Percentiles rank a stretch among this genome's conserved stretches.
Conservation (phyloP, 345 rosid species). For the Odontarrhena argentea region DNA sequence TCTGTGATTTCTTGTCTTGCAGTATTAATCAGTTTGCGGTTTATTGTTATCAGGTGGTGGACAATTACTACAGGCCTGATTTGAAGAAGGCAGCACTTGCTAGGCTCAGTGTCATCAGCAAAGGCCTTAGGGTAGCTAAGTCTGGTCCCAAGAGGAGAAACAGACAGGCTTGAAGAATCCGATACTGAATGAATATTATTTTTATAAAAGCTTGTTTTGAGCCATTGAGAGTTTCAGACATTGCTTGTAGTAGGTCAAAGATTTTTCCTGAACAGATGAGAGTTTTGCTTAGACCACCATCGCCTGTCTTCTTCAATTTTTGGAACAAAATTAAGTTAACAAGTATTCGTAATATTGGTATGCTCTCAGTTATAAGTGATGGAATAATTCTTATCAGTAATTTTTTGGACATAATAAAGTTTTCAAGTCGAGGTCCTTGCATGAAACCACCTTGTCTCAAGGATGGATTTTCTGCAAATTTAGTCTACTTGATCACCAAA, state of each 20-base stretch:
- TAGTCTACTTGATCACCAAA: too few relatives aligned
- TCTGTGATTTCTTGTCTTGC: not conserved
- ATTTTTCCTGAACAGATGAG: slow-evolving; percentile 25
- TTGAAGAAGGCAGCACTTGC: slow-evolving; percentile 74
- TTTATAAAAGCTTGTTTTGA: slow-evolving; percentile 19
- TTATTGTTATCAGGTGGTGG: slow-evolving; percentile 51
- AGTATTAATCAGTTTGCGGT: not conserved
- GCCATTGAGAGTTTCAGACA: slow-evolving; percentile 14
- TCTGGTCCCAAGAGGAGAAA: slow-evolving; percentile 70
- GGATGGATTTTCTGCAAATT: too few relatives aligned
- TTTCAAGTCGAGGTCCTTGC: too few relatives aligned
- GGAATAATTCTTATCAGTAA: too few relatives aligned
- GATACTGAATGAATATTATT: slow-evolving; percentile 8
- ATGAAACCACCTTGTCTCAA: too few relatives aligned
- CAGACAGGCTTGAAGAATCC: slow-evolving; percentile 49
- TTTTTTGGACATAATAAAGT: not conserved
- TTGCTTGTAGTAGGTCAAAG: slow-evolving; percentile 37
- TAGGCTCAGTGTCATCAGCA: slow-evolving; percentile 61
- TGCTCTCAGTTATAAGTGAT: not conserved
- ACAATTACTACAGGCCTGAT: slow-evolving; percentile 72
- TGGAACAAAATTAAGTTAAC: not conserved
- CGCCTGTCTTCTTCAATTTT: not conserved
- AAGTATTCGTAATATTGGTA: not conserved
- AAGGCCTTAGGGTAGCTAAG: slow-evolving; percentile 68
- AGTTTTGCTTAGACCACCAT: slow-evolving; percentile 26